These are phyloP conservation scores for Penicillium oxalicum DNA, from an alignment of 2,329 filamentous ascomycete species.

Conservation along the genomic window DNA sequence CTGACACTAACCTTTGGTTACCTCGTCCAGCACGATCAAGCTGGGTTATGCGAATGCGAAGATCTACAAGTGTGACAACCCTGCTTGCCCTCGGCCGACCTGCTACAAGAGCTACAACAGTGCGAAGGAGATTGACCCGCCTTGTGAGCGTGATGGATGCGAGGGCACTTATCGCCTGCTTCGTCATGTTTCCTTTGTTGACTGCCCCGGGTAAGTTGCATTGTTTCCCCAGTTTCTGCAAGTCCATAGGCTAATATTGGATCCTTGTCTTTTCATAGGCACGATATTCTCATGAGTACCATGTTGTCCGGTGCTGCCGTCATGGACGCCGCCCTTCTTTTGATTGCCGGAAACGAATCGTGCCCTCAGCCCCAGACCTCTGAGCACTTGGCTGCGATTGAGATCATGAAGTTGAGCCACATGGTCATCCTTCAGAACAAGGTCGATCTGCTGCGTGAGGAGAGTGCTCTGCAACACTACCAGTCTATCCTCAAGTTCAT, in stretches of 20 bases:
- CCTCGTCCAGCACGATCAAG: constrained; percentile 68
- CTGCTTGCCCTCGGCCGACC: constrained; percentile 82
- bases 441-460: constrained; percentile 96
- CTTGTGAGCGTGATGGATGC: constrained; percentile 91
- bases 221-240: too few species aligned
- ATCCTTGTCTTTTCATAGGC: constrained; percentile 48
- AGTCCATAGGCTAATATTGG: not conserved
- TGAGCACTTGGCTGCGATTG: constrained; percentile 96
- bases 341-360: constrained; percentile 97
- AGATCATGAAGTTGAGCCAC: constrained; percentile 99
- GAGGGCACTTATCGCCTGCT: constrained; percentile 78
- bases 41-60: constrained; percentile 98
- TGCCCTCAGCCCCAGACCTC: constrained; percentile 98
- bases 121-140: constrained; percentile 96
- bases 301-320: constrained; percentile 99
- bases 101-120: constrained; percentile 98
- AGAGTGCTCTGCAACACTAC: constrained; percentile 88
- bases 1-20: not conserved
- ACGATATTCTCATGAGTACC: constrained; percentile 99
- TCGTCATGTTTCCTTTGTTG: constrained; percentile 93
- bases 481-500: constrained; percentile 98
- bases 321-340: constrained; percentile 95
- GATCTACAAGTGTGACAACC: constrained; percentile 97
- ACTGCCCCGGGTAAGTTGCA: constrained; percentile 59
- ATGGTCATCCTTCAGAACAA: constrained; percentile 99